Base-by-base conservation (phyloP, 495 filamentous ascomycete species). In the Xylaria acuta region DNA sequence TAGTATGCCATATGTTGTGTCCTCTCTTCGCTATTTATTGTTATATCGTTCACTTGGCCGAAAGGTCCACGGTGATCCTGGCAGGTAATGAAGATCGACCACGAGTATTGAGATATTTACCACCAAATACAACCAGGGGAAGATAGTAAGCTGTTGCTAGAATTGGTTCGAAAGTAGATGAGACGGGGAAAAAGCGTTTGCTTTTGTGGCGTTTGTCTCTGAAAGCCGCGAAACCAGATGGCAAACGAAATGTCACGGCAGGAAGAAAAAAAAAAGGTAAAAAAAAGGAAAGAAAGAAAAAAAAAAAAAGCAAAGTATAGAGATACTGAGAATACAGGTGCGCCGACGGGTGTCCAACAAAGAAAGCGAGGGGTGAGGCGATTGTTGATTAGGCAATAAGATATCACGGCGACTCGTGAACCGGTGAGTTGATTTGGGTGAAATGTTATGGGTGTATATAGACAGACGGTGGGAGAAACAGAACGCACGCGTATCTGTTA, bases 301-400 rank as follows among this genome's bases (percentile, higher is more conserved):
- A 30, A 9, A n/a, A n/a, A n/a, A n/a, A n/a, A n/a, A n/a, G 40
- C 16, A 36, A 34, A 34, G 54, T 32, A 36, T 9, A 34, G 14
- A n/a, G 18, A 34, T 59, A 59, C 16, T 18, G 54, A 36, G 7
- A 58, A 34, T 5, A 36, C 54, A 34, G 54, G 14, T 58, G 30
- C 6, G 18, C 16, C 34, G 32, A 60, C 18, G 7, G 56, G 56
- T 12, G 32, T n/a, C 6, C 18, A 22, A n/a, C 25, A 38, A 60
- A 40, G 20, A 18, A 36, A 22, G 7, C 18, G 18, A 64, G 36
- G n/a, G 60, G 40, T 18, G 41, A 65, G 41, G 41, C 4, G 41
- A 67, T 53, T 67, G 40, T 36, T 53, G 64, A 67, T 67, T 67
- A 67, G 63, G 64, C 14, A 25, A 53, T 36, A 36, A 36, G 11